A percentile compares a stretch with the other conserved stretches of the same genome.
Evolutionary conservation across 75 land plant species (phyloP).

Genomic region (Cryptomeria japonica): DNA sequence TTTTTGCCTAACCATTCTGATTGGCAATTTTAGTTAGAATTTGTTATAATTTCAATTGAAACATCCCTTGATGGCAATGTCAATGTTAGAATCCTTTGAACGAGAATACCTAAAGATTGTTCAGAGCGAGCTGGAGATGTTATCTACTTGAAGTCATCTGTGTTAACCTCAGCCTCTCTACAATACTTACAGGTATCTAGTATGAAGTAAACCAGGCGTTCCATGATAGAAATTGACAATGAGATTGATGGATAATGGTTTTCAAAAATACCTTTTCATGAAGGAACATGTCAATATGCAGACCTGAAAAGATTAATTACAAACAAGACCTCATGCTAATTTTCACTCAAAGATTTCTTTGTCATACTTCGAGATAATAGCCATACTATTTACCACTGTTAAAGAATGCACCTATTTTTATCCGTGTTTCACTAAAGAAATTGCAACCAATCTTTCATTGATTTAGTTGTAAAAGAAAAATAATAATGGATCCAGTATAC

Average conservation of each 20-base stretch:
- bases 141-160: not conserved
- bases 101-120: not conserved
- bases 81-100: not conserved
- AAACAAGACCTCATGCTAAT: not conserved
- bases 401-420: not conserved
- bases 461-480: not conserved
- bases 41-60: not conserved
- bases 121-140: not conserved
- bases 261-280: not conserved
- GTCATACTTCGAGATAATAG: not conserved
- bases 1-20: not conserved
- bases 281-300: not conserved
- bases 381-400: not conserved
- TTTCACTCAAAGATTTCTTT: not conserved
- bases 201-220: not conserved
- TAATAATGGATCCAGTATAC: not conserved
- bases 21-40: not conserved
- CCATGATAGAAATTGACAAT: not conserved
- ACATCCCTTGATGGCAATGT: not conserved
- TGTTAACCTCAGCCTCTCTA: not conserved
- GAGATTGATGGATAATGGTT: not conserved
- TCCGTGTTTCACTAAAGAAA: not conserved
- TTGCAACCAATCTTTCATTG: not conserved
- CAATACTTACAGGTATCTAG: not conserved
- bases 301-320: not conserved